Conservation (phyloP, 2,329 filamentous ascomycete genomes). For the Cercospora zeae-maydis region DNA sequence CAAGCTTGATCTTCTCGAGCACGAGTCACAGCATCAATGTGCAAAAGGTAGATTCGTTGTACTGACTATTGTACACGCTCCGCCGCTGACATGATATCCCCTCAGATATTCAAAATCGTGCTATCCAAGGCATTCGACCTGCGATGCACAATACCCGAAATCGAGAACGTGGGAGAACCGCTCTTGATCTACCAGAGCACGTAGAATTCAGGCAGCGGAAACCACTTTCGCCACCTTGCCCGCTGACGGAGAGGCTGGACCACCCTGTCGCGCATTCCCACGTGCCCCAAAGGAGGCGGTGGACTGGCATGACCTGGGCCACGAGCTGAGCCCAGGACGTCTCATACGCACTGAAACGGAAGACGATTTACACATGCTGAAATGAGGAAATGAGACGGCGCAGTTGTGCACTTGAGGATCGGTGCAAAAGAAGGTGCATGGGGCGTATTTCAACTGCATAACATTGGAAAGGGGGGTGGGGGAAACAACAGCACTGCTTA, state of each 20-base stretch:
- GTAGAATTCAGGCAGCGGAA: not conserved
- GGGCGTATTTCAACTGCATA: slow-evolving; percentile 4
- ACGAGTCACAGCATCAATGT: slow-evolving; percentile 99
- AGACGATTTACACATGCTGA: slow-evolving; percentile 15
- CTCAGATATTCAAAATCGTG: slow-evolving; percentile 98
- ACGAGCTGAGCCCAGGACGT: slow-evolving; percentile 5
- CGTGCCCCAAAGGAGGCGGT: not conserved
- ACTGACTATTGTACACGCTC: not conserved
- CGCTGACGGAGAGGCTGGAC: not conserved
- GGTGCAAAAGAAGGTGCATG: not conserved
- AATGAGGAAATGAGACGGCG: slow-evolving; percentile 7
- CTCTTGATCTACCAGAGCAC: slow-evolving; percentile 72
- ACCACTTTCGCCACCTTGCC: not conserved
- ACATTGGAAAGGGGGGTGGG: not conserved
- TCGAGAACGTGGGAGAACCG: slow-evolving; percentile 95
- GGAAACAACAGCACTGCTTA: slow-evolving; percentile 8
- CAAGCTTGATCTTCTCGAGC: slow-evolving; percentile 95
- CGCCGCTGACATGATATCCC: not conserved
- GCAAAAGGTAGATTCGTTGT: slow-evolving; percentile 69
- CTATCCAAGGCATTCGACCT: slow-evolving; percentile 97
- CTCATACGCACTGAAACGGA: slow-evolving; percentile 15
- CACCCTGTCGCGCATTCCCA: slow-evolving; percentile 14
- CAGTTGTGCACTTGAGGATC: not conserved
- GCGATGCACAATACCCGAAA: slow-evolving; percentile 98
- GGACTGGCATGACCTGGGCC: not conserved